Percentiles rank a stretch among this genome's conserved stretches.
These are phyloP conservation scores for Wickerhamiella brachini DNA, from an alignment of 805 yeast species.

Conservation along the genomic window DNA sequence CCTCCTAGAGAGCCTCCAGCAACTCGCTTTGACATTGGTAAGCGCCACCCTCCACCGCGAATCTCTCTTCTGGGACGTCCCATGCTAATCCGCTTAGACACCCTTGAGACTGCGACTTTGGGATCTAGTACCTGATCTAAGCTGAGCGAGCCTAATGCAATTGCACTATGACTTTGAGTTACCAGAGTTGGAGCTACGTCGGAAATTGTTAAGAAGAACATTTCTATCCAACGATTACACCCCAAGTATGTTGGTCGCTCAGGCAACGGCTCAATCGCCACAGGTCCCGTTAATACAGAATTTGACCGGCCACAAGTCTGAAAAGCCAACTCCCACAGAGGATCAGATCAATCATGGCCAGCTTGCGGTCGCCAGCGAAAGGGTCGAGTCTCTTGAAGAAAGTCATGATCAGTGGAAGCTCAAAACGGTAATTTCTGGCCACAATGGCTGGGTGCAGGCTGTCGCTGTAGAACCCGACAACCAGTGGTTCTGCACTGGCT, in stretches of 20 bases:
- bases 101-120: too few relatives aligned
- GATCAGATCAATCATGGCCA: too few relatives aligned
- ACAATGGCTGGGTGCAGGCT: slow-evolving; percentile 85
- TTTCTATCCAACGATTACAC: background rate
- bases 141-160: background rate
- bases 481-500: slow-evolving; percentile 85
- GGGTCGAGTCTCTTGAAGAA: too few relatives aligned
- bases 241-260: background rate
- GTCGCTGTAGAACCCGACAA: slow-evolving; percentile 74
- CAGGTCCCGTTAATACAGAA: too few relatives aligned
- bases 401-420: slow-evolving; percentile 38
- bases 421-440: slow-evolving; percentile 68
- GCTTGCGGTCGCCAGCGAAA: too few relatives aligned
- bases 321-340: too few relatives aligned
- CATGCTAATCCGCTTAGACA: too few relatives aligned
- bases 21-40: slow-evolving; percentile 2
- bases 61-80: too few relatives aligned
- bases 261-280: background rate
- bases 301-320: too few relatives aligned
- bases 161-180: background rate
- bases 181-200: background rate
- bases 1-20: slow-evolving; percentile 15
- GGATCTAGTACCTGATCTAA: too few relatives aligned
- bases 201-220: background rate
- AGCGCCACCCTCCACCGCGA: background rate